These are phyloP conservation scores for Triticum turgidum DNA, from an alignment of 176 grass and related monocot species.

Conservation along the genomic window DNA sequence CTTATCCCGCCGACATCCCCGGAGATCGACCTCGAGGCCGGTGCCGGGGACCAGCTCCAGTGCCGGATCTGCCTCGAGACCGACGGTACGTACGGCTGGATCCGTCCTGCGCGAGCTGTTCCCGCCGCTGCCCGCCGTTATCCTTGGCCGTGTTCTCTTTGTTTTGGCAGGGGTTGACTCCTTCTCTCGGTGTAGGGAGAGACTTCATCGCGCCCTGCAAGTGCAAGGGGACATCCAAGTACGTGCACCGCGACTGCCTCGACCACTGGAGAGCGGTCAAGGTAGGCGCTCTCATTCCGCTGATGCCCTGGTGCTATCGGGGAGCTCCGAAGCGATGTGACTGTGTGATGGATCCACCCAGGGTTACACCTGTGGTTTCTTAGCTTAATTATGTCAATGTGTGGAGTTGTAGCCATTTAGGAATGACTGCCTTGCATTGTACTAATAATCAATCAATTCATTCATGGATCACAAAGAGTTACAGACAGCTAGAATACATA, in stretches of 20 bases:
- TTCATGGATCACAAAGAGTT: background rate
- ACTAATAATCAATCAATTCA: background rate
- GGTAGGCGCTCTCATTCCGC: slow-evolving; percentile 27
- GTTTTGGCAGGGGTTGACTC: slow-evolving; percentile 27
- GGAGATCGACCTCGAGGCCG: slow-evolving; percentile 94
- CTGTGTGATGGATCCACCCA: background rate
- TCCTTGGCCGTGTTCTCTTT: background rate
- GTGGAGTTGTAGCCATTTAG: background rate
- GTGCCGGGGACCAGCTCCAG: slow-evolving; percentile 79
- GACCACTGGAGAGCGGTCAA: slow-evolving; percentile 96
- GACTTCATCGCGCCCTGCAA: slow-evolving; percentile 99
- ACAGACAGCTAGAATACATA: background rate
- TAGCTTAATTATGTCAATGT: background rate
- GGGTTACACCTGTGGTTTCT: background rate
- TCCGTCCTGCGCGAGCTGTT: background rate
- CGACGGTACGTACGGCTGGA: slow-evolving; percentile 49
- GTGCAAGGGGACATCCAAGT: slow-evolving; percentile 98
- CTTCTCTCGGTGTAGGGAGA: slow-evolving; percentile 52
- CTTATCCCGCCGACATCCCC: slow-evolving; percentile 58
- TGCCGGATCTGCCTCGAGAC: slow-evolving; percentile 99
- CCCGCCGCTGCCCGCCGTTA: background rate
- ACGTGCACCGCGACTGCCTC: slow-evolving; percentile 98
- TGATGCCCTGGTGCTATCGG: background rate
- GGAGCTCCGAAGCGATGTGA: background rate
- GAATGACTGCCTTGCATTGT: background rate